Percentiles rank a stretch among this genome's conserved stretches.
These are phyloP conservation scores for Xylariaceae sp. DNA, from an alignment of 2,329 filamentous ascomycete species.

Conservation along the genomic window DNA sequence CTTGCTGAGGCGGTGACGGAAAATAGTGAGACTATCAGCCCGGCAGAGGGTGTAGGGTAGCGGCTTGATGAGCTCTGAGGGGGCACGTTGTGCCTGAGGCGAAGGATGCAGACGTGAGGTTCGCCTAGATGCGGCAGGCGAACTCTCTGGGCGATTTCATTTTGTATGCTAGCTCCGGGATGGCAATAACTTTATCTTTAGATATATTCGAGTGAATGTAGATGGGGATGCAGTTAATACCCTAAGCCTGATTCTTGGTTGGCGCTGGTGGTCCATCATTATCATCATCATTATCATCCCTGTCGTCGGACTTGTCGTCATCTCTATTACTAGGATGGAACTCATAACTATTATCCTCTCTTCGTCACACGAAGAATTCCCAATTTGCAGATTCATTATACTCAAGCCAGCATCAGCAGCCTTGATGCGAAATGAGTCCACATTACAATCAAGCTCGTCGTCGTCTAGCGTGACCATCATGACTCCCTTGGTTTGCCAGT, in stretches of 20 bases:
- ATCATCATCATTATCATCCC: no score
- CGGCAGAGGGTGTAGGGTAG: slow-evolving; percentile 11
- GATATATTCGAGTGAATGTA: slow-evolving; percentile 25
- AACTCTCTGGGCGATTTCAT: slow-evolving; percentile 9
- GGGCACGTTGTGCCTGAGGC: not conserved
- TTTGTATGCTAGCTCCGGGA: slow-evolving; percentile 10
- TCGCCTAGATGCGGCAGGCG: slow-evolving; percentile 20
- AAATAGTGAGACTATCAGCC: no score
- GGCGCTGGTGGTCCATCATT: slow-evolving; percentile 18
- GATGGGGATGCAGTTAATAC: slow-evolving; percentile 24
- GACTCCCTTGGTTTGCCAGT: no score
- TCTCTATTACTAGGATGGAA: no score
- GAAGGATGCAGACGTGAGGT: not conserved
- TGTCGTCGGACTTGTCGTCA: no score
- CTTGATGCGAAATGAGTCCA: slow-evolving; percentile 31
- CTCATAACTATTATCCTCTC: slow-evolving; percentile 22
- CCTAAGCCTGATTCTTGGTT: slow-evolving; percentile 25
- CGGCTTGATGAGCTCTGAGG: slow-evolving; percentile 15
- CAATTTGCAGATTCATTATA: slow-evolving; percentile 27
- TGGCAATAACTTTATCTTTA: slow-evolving; percentile 16
- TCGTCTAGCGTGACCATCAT: no score
- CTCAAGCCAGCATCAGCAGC: slow-evolving; percentile 25
- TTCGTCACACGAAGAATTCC: slow-evolving; percentile 24
- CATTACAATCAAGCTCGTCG: slow-evolving; percentile 29
- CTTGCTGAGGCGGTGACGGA: no score